Evolutionary conservation across 176 grass and related monocot genomes (phyloP), one percentile per base, ranked within the genome.

Genomic region (Lolium multiflorum): DNA sequence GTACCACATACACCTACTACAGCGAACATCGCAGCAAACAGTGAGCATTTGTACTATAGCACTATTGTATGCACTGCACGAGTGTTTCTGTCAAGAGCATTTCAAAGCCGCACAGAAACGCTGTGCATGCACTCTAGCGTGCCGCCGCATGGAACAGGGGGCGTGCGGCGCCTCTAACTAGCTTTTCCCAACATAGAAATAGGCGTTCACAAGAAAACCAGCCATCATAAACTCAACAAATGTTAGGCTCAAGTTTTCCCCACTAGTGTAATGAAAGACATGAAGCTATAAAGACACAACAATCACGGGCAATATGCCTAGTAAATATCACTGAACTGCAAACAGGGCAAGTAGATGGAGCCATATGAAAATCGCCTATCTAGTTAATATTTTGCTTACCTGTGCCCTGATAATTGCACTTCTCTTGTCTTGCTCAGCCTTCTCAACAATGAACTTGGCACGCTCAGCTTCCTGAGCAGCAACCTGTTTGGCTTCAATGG

Each of bases 401-500:
- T 94, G 92, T 58, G 95, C 91, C 61, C 92, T 89, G 35, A 97
- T 91, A 37, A 97, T 41, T 26, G 92, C 91, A 75, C 91, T 93
- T 77, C 15, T 83, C 78, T 97, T 95, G 71, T 97, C 92, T 74
- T 97, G 95, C 84, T 94, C 92, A 49, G 95, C 95, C 72, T 94
- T 97, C 74, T 97, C 95, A 64, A 97, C 95, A 71, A 97, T 82
- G 67, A 71, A 71, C 67, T 71, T 71, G 68, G 68, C 68, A 71
- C 38, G 38, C 68, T 71, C 68, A 44, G 68, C 68, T 71, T 44
- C 68, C 68, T 71, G 38, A 1, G 38, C 68, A 71, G 96, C 96
- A 71, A 98, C 96, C 81, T 98, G 96, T 75, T 98, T 98, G 54
- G 96, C 90, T 92, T 99, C 94, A 82, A 99, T 96, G 37, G 97